Evolutionary conservation across 495 filamentous ascomycete species (phyloP), one percentile per base, ranked within the genome.

Genomic region (Penicillium egyptiacum): DNA sequence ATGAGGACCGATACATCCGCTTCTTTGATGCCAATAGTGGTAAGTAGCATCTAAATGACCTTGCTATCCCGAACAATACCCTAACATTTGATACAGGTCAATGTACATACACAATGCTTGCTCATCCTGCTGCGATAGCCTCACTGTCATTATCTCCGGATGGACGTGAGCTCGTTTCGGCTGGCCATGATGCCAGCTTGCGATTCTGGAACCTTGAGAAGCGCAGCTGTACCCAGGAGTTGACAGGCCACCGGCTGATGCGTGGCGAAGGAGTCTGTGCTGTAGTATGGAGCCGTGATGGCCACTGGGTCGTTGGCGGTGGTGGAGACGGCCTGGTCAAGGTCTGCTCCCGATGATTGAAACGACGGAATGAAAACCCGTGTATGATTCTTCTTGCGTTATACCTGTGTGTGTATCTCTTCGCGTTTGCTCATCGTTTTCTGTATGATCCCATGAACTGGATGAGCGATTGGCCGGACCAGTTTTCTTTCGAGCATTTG

Each of bases 11-110:
- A 62, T 96, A 89, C 66, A 92, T 98, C 59, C 80, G 94, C 60
- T 95, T 98, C 79, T 98, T 96, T 64, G 94, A 98, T 79, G 94
- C 94, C 22, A 98, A 98, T 67, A 96, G 90, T 74, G 94, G 94
- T 98, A 85, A 71, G 91, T 86, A 9, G 52, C 20, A n/a, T 12
- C 23, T 8, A 12, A 1, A 33, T 28, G n/a, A 5, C 17, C 39
- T 16, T 41, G 19, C 10, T 35, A 39, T 37, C 8, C 20, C 30
- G n/a, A 58, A 22, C 37, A 28, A 39, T 25, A 48, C 57, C 62
- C 76, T 78, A 69, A 83, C 41, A 20, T 37, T 53, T 4, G n/a
- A 17, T 50, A 11, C 63, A 98, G 94, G 94, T 59, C 95, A 98
- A 94, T 96, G 92, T 77, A 96, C 95, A 16, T 98, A 98, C 72